These are phyloP conservation scores for Ascochyta rabiei DNA, from an alignment of 2,329 filamentous ascomycete species.

Conservation along the genomic window DNA sequence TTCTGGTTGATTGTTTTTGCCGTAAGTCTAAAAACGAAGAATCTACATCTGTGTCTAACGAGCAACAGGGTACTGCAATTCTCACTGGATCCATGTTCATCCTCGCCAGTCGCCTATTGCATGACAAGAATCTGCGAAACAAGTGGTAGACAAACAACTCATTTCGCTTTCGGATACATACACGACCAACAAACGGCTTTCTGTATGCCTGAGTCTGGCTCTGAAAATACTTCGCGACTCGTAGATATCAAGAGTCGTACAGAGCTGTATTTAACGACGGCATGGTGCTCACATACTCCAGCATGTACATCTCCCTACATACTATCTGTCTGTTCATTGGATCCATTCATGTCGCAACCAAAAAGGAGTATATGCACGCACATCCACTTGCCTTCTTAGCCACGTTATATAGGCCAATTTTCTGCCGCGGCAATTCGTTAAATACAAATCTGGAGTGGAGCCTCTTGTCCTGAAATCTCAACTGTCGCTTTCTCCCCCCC, in stretches of 20 bases:
- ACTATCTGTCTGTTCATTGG: not conserved
- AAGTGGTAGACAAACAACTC: slow-evolving; percentile 16
- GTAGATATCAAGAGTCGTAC: not conserved
- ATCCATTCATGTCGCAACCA: too few relatives aligned
- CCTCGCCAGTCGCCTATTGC: slow-evolving; percentile 26
- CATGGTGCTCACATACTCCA: not conserved
- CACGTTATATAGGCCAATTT: too few relatives aligned
- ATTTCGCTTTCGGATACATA: too few relatives aligned
- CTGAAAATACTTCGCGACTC: too few relatives aligned
- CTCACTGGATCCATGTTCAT: slow-evolving; percentile 26
- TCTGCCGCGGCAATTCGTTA: too few relatives aligned
- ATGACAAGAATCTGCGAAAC: slow-evolving; percentile 18
- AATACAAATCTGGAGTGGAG: too few relatives aligned
- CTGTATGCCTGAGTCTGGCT: too few relatives aligned
- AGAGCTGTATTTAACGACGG: not conserved
- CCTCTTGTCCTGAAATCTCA: too few relatives aligned
- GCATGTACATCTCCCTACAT: not conserved
- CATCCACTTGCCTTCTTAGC: too few relatives aligned
- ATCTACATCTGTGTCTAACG: not conserved
- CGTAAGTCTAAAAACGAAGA: slow-evolving; percentile 14
- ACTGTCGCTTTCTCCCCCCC: too few relatives aligned
- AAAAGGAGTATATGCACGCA: too few relatives aligned
- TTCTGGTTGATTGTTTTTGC: slow-evolving; percentile 34
- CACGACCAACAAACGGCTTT: too few relatives aligned
- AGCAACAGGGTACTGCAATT: slow-evolving; percentile 21